Evolutionary conservation across 2,329 filamentous ascomycete species (phyloP), one percentile per base, ranked within the genome.

Genomic region (Fusarium sororula): DNA sequence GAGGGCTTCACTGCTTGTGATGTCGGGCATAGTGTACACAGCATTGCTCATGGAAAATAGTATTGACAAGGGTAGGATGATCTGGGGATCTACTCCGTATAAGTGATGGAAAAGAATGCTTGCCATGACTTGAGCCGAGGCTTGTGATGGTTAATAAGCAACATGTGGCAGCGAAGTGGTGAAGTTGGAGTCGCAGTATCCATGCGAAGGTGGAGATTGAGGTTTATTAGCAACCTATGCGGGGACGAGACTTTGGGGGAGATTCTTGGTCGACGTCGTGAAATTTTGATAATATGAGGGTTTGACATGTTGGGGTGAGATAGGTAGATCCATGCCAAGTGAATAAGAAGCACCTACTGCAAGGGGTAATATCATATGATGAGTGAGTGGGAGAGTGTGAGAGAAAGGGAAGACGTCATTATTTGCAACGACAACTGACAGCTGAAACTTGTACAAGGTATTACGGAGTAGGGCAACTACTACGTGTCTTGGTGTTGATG

Each of bases 191-290:
- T 42, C 42, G 28, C 39, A 22, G 22, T 32, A 56, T 32, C 38
- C 37, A 44, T 22, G 54, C 38, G 17, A 53, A 42, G 39, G 59
- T 74, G 72, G 61, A 70, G 65, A 75, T 70, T 61, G 59, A 48
- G 60, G 41, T 64, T 70, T 60, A 50, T 70, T 70, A 50, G 54
- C 59, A 38, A 35, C 15, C 15, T 35, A 55, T 74, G 65, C 57
- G 73, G 73, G 62, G 59, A 63, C 59, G 48, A 59, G 17, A 54
- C 56, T 59, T 59, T 61, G 42, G 58, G 58, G 56, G 39, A 47
- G 42, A 42, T 38, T 64, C 39, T 72, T 56, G 66, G 66, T 71
- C 62, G 61, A 73, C 72, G 63, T 74, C 68, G 66, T 70, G 66
- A 65, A 55, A 26, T 24, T 67, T 56, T 62, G 50, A 44, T 24